Evolutionary conservation across 352 stramenopile genomes (phyloP).

Genomic region (Phytophthora pistaciae): DNA sequence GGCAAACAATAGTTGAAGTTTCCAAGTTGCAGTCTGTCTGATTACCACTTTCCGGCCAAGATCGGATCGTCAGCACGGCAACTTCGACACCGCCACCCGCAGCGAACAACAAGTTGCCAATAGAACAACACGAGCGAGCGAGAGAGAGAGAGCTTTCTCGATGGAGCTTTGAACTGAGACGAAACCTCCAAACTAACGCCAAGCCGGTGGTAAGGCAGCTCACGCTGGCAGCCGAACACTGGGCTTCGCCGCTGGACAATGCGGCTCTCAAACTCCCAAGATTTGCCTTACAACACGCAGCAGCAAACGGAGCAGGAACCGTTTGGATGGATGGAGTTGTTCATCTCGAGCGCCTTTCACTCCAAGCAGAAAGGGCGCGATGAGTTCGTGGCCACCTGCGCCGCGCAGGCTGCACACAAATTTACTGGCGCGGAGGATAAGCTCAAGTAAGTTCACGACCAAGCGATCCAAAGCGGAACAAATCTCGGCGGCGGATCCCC

Average conservation of each 20-base stretch:
- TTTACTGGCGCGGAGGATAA: slow-evolving; percentile 11
- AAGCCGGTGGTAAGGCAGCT: no score
- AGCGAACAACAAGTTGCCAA: no score
- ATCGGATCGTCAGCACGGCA: background rate
- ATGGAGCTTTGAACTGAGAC: no score
- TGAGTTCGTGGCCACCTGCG: background rate
- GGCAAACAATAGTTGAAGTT: background rate
- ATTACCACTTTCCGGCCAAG: background rate
- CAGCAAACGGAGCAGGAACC: slow-evolving; percentile 3
- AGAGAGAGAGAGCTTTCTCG: no score
- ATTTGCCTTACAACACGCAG: slow-evolving; percentile 2
- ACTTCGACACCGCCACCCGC: background rate
- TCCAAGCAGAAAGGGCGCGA: slow-evolving; percentile 19
- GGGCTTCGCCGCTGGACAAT: background rate
- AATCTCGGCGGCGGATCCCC: slow-evolving; percentile 11
- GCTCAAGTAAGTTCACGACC: slow-evolving; percentile 6
- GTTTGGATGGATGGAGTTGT: slow-evolving; percentile 9
- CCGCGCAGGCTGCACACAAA: background rate
- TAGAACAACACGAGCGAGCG: no score
- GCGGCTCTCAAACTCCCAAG: background rate
- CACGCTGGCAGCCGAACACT: background rate
- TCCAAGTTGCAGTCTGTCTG: background rate
- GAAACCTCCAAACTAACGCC: no score
- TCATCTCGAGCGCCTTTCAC: slow-evolving; percentile 9
- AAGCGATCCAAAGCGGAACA: slow-evolving; percentile 23